phyloP scores from a whole-genome alignment of 257 asterid species.

The Thymus mandschuricus region DNA sequence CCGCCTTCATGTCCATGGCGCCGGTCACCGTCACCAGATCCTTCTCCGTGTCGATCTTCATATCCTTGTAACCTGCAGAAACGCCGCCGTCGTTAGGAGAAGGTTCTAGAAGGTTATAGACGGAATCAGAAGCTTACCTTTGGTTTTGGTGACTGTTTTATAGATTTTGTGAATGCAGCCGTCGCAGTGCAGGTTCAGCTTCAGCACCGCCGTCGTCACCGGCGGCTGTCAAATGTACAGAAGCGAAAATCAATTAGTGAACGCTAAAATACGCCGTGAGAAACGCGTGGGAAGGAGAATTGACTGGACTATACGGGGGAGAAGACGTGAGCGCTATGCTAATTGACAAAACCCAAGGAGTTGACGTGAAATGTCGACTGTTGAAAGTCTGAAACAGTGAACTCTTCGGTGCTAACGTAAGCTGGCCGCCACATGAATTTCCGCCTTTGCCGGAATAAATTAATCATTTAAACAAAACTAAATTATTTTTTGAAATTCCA shows the following conservation, averaged over 20 bases:
- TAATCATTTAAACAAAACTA: background rate
- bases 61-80: constrained; percentile 61
- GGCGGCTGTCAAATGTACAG: constrained; percentile 43
- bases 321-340: constrained; percentile 28
- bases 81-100: background rate
- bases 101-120: background rate
- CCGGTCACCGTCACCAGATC: constrained; percentile 80
- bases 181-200: constrained; percentile 70
- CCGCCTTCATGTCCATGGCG: constrained; percentile 75
- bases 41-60: constrained; percentile 63
- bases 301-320: constrained; percentile 5
- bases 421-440: constrained; percentile 42
- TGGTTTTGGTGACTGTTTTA: constrained; percentile 62
- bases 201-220: constrained; percentile 65
- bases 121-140: constrained; percentile 41
- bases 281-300: constrained; percentile 1
- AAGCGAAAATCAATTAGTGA: background rate
- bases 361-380: constrained; percentile 41
- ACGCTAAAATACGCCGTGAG: constrained; percentile 28
- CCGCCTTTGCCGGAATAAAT: constrained; percentile 37
- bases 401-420: constrained; percentile 37
- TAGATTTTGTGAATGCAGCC: constrained; percentile 78
- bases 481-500: no score
- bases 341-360: background rate
- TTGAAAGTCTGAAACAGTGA: background rate